These are phyloP conservation scores for Metschnikowia corniflorae DNA, from an alignment of 805 yeast species.

Conservation along the genomic window DNA sequence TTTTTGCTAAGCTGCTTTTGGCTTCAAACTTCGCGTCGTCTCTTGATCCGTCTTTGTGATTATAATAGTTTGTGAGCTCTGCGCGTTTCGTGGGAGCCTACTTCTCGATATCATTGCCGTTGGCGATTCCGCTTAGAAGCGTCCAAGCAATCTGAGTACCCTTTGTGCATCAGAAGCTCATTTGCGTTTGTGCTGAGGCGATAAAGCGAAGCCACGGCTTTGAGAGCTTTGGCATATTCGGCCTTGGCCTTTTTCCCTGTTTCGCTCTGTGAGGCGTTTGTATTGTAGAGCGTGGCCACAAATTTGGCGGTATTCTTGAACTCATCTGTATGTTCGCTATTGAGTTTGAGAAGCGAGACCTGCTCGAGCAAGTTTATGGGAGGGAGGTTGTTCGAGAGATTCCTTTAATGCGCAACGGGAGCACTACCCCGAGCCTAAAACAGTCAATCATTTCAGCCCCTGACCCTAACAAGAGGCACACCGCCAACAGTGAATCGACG, in stretches of 20 bases:
- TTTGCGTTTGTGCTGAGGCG: slow-evolving; percentile 54
- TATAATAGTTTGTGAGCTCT: slow-evolving; percentile 30
- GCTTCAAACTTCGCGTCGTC: no score
- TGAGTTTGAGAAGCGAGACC: slow-evolving; percentile 45
- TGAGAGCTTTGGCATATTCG: slow-evolving; percentile 42
- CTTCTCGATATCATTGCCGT: slow-evolving; percentile 46
- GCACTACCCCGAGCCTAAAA: no score
- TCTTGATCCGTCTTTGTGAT: slow-evolving; percentile 11
- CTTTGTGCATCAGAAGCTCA: slow-evolving; percentile 46
- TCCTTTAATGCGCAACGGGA: no score
- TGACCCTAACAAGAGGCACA: no score
- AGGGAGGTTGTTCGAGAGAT: slow-evolving; percentile 54
- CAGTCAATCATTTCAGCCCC: no score
- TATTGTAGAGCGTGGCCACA: slow-evolving; percentile 49
- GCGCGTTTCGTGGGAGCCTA: slow-evolving; percentile 50
- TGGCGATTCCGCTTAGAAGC: slow-evolving; percentile 43
- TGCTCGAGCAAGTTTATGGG: slow-evolving; percentile 47
- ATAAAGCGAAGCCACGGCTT: slow-evolving; percentile 49
- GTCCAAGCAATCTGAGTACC: slow-evolving; percentile 59
- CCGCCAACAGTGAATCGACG: no score
- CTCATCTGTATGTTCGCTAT: slow-evolving; percentile 54
- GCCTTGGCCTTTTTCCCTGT: slow-evolving; percentile 7
- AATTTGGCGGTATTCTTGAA: slow-evolving; percentile 70
- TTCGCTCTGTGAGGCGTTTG: slow-evolving; percentile 1
- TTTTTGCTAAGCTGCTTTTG: no score